Evolutionary conservation across 257 asterid genomes (phyloP).

Genomic region (Anisodus acutangulus): DNA sequence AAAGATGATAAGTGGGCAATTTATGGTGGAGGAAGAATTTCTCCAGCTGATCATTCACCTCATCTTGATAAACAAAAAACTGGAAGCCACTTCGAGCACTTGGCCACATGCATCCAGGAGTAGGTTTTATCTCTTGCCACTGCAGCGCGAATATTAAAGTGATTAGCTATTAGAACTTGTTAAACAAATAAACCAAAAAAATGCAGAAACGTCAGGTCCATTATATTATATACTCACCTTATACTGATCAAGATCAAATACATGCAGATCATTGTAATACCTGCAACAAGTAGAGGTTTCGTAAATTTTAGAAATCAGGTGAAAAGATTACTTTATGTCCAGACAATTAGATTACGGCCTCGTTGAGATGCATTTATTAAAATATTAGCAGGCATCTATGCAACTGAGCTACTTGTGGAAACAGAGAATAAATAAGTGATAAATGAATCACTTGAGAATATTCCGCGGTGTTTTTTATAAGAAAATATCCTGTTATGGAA

Average conservation of each 20-base stretch:
- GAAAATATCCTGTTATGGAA: not conserved
- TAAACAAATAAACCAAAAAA: slow-evolving; percentile 10
- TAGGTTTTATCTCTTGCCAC: slow-evolving; percentile 99
- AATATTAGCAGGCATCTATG: not conserved
- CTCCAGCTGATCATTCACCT: slow-evolving; percentile 49
- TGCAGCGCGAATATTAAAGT: slow-evolving; percentile 42
- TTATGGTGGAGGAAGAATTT: not conserved
- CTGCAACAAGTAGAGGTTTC: slow-evolving; percentile 46
- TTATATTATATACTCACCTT: slow-evolving; percentile 56
- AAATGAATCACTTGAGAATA: not conserved
- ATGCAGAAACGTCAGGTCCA: slow-evolving; percentile 29
- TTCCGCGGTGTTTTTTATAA: not conserved
- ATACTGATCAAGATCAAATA: slow-evolving; percentile 92
- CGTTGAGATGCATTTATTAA: not conserved
- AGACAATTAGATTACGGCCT: not conserved
- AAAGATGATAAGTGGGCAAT: slow-evolving; percentile 3
- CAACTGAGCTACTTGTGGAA: not conserved
- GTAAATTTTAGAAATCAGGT: not conserved
- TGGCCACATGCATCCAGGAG: slow-evolving; percentile 95
- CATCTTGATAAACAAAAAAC: slow-evolving; percentile 85
- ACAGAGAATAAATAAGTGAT: not conserved
- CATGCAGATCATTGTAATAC: slow-evolving; percentile 87
- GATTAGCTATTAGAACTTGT: slow-evolving; percentile 29
- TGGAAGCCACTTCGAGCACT: slow-evolving; percentile 98
- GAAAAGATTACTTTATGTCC: not conserved